These are phyloP conservation scores for Calonectria ilicicola DNA, from an alignment of 2,329 filamentous ascomycete genomes.

Conservation along the genomic window DNA sequence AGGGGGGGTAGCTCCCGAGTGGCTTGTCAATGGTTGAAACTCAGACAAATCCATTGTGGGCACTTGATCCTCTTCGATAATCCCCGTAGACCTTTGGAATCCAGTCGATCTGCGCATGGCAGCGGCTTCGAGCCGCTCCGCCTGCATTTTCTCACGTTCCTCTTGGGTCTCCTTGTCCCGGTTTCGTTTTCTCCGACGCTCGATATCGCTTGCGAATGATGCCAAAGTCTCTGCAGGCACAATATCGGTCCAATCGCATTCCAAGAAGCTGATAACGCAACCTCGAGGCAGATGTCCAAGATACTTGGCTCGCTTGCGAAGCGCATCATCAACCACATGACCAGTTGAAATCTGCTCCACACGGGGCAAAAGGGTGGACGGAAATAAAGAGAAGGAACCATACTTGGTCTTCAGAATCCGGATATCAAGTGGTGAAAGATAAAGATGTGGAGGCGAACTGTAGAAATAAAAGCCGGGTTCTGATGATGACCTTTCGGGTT, in stretches of 20 bases:
- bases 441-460: slow-evolving; percentile 87
- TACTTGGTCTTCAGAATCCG: slow-evolving; percentile 92
- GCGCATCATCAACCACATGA: slow-evolving; percentile 85
- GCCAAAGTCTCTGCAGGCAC: slow-evolving; percentile 81
- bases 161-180: slow-evolving; percentile 87
- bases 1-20: slow-evolving; percentile 64
- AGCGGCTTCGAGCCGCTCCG: slow-evolving; percentile 82
- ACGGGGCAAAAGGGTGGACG: slow-evolving; percentile 85
- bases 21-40: slow-evolving; percentile 71
- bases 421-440: slow-evolving; percentile 91
- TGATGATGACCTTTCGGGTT: slow-evolving; percentile 41
- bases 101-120: slow-evolving; percentile 68
- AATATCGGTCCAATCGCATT: slow-evolving; percentile 96
- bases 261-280: slow-evolving; percentile 91
- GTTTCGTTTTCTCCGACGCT: slow-evolving; percentile 80
- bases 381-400: slow-evolving; percentile 84
- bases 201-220: slow-evolving; percentile 81
- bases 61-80: slow-evolving; percentile 51
- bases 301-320: slow-evolving; percentile 88
- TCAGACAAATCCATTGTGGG: slow-evolving; percentile 67
- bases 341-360: slow-evolving; percentile 92
- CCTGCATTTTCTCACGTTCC: slow-evolving; percentile 85
- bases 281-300: slow-evolving; percentile 87
- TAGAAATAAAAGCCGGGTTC: slow-evolving; percentile 84
- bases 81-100: slow-evolving; percentile 52